phyloP scores from a whole-genome alignment of 768 basidiomycete species.

The Rhodocollybia butyracea region DNA sequence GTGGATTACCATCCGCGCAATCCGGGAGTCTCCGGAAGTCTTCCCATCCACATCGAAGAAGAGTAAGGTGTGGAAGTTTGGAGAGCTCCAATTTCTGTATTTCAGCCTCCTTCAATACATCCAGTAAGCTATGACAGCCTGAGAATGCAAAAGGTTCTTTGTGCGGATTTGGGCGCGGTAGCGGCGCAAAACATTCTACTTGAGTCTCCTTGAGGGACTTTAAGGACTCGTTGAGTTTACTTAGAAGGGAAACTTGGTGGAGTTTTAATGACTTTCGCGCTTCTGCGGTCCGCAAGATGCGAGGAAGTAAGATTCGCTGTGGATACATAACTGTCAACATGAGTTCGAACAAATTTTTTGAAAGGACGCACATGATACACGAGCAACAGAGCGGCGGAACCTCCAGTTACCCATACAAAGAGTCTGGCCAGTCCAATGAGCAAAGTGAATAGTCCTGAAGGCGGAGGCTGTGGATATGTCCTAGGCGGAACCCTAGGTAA shows the following conservation, averaged over 20 bases:
- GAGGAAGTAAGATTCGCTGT: constrained; percentile 69
- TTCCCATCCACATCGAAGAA: constrained; percentile 61
- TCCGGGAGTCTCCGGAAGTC: constrained; percentile 39
- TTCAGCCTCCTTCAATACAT: constrained; percentile 27
- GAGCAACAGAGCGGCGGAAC: constrained; percentile 54
- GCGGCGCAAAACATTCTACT: constrained; percentile 46
- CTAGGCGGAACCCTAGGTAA: constrained; percentile 44
- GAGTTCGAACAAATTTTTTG: neutral
- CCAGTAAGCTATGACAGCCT: constrained; percentile 43
- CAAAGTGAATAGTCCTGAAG: constrained; percentile 44
- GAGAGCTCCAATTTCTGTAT: constrained; percentile 24
- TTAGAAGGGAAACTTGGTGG: constrained; percentile 58
- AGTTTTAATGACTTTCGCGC: constrained; percentile 60
- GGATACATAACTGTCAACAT: too few species aligned
- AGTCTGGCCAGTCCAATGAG: constrained; percentile 39
- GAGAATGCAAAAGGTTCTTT: constrained; percentile 45
- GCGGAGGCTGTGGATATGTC: constrained; percentile 48
- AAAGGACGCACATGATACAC: constrained; percentile 59
- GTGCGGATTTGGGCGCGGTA: constrained; percentile 52
- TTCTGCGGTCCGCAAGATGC: constrained; percentile 51
- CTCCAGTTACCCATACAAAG: constrained; percentile 61
- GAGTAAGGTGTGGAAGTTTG: constrained; percentile 45
- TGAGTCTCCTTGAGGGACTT: constrained; percentile 55
- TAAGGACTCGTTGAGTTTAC: constrained; percentile 53
- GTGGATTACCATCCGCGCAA: constrained; percentile 33